Evolutionary conservation across 2,329 filamentous ascomycete genomes (phyloP).

Genomic region (Stagonosporopsis cucurbitacearum): DNA sequence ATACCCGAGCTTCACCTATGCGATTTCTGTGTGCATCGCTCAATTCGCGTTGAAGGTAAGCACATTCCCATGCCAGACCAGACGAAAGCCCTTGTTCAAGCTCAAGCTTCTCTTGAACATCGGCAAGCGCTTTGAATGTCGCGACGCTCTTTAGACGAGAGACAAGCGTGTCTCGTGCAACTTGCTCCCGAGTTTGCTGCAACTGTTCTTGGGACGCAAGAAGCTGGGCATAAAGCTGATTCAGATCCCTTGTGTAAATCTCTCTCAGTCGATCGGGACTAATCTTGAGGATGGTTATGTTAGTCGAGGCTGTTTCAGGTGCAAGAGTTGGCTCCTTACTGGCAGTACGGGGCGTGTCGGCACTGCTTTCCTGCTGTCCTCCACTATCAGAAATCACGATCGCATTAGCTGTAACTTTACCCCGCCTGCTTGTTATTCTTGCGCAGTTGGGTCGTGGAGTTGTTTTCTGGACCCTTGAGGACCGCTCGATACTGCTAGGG

Average conservation of each 20-base stretch:
- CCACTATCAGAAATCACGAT: background rate
- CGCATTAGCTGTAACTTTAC: background rate
- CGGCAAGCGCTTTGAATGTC: background rate
- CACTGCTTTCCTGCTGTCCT: background rate
- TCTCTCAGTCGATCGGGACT: background rate
- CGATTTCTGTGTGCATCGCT: background rate
- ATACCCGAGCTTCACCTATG: background rate
- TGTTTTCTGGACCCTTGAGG: background rate
- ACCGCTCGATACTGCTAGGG: background rate
- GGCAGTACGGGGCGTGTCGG: too few relatives aligned
- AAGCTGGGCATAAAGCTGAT: background rate
- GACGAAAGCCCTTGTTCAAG: background rate
- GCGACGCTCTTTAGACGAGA: background rate
- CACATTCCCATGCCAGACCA: background rate
- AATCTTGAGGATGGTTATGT: background rate
- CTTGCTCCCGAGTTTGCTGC: background rate
- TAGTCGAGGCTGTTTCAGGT: background rate
- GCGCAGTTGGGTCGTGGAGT: background rate
- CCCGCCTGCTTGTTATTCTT: background rate
- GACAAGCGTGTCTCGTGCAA: background rate
- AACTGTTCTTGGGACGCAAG: background rate
- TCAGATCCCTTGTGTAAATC: background rate
- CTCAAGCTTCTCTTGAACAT: background rate
- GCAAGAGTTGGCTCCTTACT: too few relatives aligned
- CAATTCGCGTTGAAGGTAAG: background rate